Base-by-base conservation (phyloP, 768 basidiomycete species). In the Hypholoma fasciculare region DNA sequence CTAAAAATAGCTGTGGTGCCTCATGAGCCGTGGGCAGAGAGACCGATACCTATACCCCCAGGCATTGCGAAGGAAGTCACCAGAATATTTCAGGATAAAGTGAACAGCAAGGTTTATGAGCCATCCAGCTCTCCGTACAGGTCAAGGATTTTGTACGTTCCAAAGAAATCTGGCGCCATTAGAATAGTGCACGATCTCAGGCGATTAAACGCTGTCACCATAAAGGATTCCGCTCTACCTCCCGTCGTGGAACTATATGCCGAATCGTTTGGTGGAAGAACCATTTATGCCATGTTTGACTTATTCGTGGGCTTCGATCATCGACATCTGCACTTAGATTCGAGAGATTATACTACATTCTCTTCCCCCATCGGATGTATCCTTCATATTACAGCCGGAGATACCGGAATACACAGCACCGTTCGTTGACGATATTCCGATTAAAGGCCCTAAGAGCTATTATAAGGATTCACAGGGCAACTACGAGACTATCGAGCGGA, bases 321-420 rank as follows among this genome's bases (percentile, higher is more conserved):
- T n/a, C n/a, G n/a, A n/a, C n/a, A n/a, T n/a, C n/a, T n/a, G n/a
- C n/a, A n/a, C n/a, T n/a, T n/a, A n/a, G n/a, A n/a, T n/a, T n/a
- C n/a, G n/a, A n/a, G 56, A 62, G 8, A 60, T 64, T 62, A 75
- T 8, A 81, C 77, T 0, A 76, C 74, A 0, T 81, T 80, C 61
- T 68, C 74, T 57, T 73, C 71, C 0, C 76, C 74, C 0, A 60
- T 72, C 57, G 54, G 36, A 46, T 46, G 27, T 59, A 8, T 27
- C 44, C 8, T 54, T 46, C 20, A 71, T 76, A 3, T 54, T 79
- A 0, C 65, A 72, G 44, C 61, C 70, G 1, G 71, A 77, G 40
- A 76, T 79, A 3, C 75, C 73, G 19, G 42, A 73, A 1, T 14
- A 62, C 12, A 73, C 72, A 0, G 57, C 59, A 0, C 73, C 70